phyloP scores from a whole-genome alignment of 2,329 filamentous ascomycete genomes.

The Acrodontium crateriforme region DNA sequence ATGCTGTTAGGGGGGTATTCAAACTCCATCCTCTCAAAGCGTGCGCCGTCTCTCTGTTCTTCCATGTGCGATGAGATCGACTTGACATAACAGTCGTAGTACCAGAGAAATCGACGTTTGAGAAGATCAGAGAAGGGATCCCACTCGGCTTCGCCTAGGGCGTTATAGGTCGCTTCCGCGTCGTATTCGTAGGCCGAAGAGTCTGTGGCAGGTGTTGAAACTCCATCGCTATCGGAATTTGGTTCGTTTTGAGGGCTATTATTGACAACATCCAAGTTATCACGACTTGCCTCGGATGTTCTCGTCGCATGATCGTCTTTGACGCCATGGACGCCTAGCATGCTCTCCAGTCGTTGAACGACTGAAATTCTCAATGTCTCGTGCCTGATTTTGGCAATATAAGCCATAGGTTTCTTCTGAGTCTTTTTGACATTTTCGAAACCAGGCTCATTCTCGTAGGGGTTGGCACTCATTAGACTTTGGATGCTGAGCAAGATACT shows the following conservation, averaged over 20 bases:
- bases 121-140: slow-evolving; percentile 82
- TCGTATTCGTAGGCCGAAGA: slow-evolving; percentile 27
- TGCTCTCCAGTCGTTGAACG: slow-evolving; percentile 70
- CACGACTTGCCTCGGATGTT: slow-evolving; percentile 9
- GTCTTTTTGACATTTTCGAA: slow-evolving; percentile 18
- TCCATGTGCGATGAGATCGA: too few relatives aligned
- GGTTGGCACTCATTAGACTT: slow-evolving; percentile 40
- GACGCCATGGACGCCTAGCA: slow-evolving; percentile 48
- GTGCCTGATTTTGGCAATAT: slow-evolving; percentile 59
- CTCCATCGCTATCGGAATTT: slow-evolving; percentile 4
- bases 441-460: slow-evolving; percentile 43
- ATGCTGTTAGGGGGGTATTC: slow-evolving; percentile 65
- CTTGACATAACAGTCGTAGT: slow-evolving; percentile 73
- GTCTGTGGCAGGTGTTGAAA: slow-evolving; percentile 9
- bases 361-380: slow-evolving; percentile 79
- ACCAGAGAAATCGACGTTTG: slow-evolving; percentile 91
- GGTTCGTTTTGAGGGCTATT: slow-evolving; percentile 5
- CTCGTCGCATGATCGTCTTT: slow-evolving; percentile 6
- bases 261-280: slow-evolving; percentile 3
- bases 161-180: slow-evolving; percentile 17
- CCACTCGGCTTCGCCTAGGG: slow-evolving; percentile 39
- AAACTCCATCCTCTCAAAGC: slow-evolving; percentile 77
- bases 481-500: slow-evolving; percentile 42
- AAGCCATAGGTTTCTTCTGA: slow-evolving; percentile 13
- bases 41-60: slow-evolving; percentile 36